These are phyloP conservation scores for Pyrenula aspistea DNA, from an alignment of 495 filamentous ascomycete species.

Conservation along the genomic window DNA sequence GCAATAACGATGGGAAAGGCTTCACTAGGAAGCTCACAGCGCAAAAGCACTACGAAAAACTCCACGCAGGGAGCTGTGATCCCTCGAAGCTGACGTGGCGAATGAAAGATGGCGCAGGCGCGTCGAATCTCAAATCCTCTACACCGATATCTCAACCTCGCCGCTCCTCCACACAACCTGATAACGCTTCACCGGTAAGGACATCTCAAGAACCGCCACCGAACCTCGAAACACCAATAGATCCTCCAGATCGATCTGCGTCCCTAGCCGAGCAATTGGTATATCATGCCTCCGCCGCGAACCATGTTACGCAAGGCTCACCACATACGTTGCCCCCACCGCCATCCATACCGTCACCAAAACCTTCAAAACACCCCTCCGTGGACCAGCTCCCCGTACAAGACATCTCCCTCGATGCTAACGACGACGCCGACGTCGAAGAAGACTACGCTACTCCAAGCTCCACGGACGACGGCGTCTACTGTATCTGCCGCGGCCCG, in stretches of 20 bases:
- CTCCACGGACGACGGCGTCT: slow-evolving; percentile 31
- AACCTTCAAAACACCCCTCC: slow-evolving; percentile 17
- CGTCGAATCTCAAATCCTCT: background rate
- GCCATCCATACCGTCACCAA: background rate
- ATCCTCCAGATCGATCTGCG: background rate
- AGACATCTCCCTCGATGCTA: slow-evolving; percentile 19
- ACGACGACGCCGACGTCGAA: slow-evolving; percentile 25
- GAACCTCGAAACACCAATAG: background rate
- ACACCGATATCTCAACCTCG: background rate
- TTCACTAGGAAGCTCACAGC: background rate
- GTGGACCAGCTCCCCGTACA: slow-evolving; percentile 12
- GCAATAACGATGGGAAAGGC: background rate
- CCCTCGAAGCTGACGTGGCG: background rate
- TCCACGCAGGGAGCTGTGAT: background rate
- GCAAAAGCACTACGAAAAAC: background rate
- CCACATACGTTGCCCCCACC: background rate
- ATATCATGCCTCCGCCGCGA: background rate
- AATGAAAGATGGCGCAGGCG: background rate
- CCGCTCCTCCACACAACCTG: background rate
- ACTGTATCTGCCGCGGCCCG: slow-evolving; percentile 58
- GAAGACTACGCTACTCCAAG: slow-evolving; percentile 19
- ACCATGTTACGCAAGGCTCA: background rate
- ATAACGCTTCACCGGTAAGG: background rate
- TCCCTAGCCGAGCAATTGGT: background rate
- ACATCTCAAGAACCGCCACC: background rate